Evolutionary conservation across 805 yeast species (phyloP), one percentile per base, ranked within the genome.

Genomic region (Ogataea nitratoaversa): DNA sequence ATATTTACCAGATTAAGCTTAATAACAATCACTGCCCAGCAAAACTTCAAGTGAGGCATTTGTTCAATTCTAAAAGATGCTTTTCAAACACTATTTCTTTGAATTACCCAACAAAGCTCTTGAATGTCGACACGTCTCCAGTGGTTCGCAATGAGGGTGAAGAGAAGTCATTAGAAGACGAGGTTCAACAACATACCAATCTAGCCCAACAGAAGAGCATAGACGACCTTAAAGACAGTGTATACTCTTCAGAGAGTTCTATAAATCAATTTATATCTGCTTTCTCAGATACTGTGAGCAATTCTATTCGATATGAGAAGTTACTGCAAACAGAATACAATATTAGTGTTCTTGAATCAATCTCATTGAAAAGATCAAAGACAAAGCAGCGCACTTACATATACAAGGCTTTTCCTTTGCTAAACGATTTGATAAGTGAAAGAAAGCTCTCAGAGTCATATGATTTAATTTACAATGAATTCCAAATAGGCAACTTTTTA

Each of bases 401-500:
- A 29, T 41, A 41, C 32, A 34, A 27, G 3, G 16, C 43, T n/a
- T 23, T 46, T n/a, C 44, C 44, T 3, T 30, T 13, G 3, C n/a
- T 48, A 19, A 31, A 34, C 13, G 30, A 24, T 4, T 30, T 37
- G 6, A 8, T 43, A 4, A 27, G 27, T 3, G 8, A 36, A 11
- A 25, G 30, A 24, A 29, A 36, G 5, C 37, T 19, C 17, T 13
- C 13, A 2, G 20, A 31, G 19, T 39, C 39, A 2, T 38, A 30
- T 19, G 22, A 37, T 3, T 11, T 44, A 3, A 43, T 56, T 6
- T 27, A 32, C 5, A 18, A 36, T 2, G 36, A 38, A 3, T 43
- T 35, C 17, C 16, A 29, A 3, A 12, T 32, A 3, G 50, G 46
- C 1, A 38, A 17, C 1, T 43, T 20, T 32, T 32, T 58, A 24